These are phyloP conservation scores for Bipolaris cookei DNA, from an alignment of 2,329 filamentous ascomycete species.

Conservation along the genomic window DNA sequence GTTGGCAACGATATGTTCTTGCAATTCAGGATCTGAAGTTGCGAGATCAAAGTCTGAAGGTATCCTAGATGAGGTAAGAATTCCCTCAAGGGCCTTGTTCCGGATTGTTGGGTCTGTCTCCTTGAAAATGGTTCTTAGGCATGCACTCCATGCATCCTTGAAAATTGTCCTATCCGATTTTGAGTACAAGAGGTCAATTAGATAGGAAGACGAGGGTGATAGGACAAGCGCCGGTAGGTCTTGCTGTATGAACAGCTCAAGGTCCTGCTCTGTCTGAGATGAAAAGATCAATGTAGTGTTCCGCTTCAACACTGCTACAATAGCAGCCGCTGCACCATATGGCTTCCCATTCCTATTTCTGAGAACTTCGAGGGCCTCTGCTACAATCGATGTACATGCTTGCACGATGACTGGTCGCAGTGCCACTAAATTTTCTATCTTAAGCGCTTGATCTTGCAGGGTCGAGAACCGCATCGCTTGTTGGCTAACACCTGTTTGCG, in stretches of 20 bases:
- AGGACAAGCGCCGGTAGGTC: constrained; percentile 65
- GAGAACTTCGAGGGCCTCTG: constrained; percentile 58
- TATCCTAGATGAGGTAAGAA: constrained; percentile 48
- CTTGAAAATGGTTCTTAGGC: constrained; percentile 39
- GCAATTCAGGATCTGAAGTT: constrained; percentile 43
- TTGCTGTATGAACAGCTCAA: constrained; percentile 58
- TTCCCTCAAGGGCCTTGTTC: constrained; percentile 37
- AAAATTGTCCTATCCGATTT: constrained; percentile 43
- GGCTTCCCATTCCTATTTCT: constrained; percentile 67
- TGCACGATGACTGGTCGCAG: constrained; percentile 36
- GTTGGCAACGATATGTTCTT: constrained; percentile 42
- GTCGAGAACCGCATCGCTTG: constrained; percentile 72
- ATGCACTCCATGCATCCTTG: constrained; percentile 38
- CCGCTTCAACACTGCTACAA: constrained; percentile 60
- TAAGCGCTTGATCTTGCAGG: constrained; percentile 42
- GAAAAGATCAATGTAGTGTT: constrained; percentile 52
- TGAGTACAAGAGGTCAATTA: constrained; percentile 70
- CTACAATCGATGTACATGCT: constrained; percentile 53
- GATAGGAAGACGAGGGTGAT: constrained; percentile 70
- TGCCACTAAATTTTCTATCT: constrained; percentile 9
- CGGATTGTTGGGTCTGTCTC: constrained; percentile 37
- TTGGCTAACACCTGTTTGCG: constrained; percentile 71
- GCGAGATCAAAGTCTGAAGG: constrained; percentile 46
- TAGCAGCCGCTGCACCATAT: constrained; percentile 66
- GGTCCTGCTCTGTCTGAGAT: constrained; percentile 50